Evolutionary conservation across 1,139 yeast genomes (phyloP).

Genomic region (Suhomyces guaymorum): DNA sequence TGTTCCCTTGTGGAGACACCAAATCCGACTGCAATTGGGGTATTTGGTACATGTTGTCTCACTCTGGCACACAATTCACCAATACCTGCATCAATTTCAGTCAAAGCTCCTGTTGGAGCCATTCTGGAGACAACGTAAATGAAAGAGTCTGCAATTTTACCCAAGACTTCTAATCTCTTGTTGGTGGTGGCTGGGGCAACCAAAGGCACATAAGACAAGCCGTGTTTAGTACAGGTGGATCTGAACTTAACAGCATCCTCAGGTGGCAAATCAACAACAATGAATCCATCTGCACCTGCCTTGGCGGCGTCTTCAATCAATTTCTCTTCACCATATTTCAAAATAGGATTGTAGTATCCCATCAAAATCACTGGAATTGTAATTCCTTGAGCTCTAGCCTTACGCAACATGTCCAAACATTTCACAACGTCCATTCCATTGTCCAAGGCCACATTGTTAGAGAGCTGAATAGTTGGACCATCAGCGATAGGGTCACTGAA

Average conservation of each 20-base stretch:
- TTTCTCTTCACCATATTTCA: conserved; percentile 85
- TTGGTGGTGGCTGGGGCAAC: conserved; percentile 97
- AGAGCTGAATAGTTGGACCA: conserved; percentile 93
- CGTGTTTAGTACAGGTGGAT: conserved; percentile 63
- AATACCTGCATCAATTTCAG: conserved; percentile 63
- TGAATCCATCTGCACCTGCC: conserved; percentile 95
- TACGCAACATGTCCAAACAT: conserved; percentile 66
- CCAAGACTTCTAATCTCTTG: conserved; percentile 74
- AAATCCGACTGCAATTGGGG: conserved; percentile 94
- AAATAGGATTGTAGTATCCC: conserved; percentile 97
- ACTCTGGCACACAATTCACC: conserved; percentile 73
- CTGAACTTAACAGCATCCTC: conserved; percentile 93
- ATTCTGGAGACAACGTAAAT: conserved; percentile 94
- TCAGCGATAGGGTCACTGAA: conserved; percentile 99
- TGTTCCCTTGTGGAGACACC: conserved; percentile 96
- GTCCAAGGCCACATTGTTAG: conserved; percentile 74
- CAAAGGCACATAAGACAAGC: conserved; percentile 83
- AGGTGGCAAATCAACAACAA: conserved; percentile 95
- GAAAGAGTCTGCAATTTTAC: conserved; percentile 89
- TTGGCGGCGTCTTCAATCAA: conserved; percentile 72
- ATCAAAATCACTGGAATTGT: conserved; percentile 85
- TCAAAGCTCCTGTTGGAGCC: conserved; percentile 95
- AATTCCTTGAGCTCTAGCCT: conserved; percentile 82
- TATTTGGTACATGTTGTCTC: conserved; percentile 65
- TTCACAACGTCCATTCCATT: conserved; percentile 76